Evolutionary conservation across 2,329 filamentous ascomycete genomes (phyloP).

Genomic region (Fusarium mundagurra): DNA sequence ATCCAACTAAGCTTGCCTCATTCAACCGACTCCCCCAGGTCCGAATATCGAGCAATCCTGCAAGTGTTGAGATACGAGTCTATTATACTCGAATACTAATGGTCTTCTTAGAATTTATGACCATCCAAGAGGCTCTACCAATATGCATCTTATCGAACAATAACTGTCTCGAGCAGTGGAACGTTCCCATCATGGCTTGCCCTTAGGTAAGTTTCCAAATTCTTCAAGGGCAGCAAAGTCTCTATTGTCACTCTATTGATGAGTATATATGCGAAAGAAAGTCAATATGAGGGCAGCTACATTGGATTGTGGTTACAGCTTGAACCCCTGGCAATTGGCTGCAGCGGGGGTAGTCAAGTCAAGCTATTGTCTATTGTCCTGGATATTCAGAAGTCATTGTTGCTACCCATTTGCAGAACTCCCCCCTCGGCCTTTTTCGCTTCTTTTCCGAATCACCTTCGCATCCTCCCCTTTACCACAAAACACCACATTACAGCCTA

Average conservation of each 20-base stretch:
- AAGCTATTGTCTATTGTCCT: neutral
- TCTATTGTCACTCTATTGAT: neutral
- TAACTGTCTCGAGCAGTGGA: neutral
- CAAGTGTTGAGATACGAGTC: neutral
- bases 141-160: neutral
- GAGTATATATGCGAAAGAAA: neutral
- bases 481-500: neutral
- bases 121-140: neutral
- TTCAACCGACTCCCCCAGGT: neutral
- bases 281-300: neutral
- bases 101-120: accelerated
- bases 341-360: neutral
- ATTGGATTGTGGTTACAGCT: no score
- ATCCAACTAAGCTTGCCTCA: neutral
- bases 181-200: neutral
- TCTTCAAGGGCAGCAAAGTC: neutral
- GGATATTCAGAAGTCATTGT: neutral
- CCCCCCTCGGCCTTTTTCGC: no score
- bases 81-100: neutral
- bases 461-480: neutral
- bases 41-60: neutral
- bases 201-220: neutral
- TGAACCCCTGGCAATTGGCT: neutral
- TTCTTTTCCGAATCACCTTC: neutral
- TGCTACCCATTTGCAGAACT: no score